Evolutionary conservation across 2,329 filamentous ascomycete species (phyloP).

Genomic region (Coniochaeta hoffmannii): DNA sequence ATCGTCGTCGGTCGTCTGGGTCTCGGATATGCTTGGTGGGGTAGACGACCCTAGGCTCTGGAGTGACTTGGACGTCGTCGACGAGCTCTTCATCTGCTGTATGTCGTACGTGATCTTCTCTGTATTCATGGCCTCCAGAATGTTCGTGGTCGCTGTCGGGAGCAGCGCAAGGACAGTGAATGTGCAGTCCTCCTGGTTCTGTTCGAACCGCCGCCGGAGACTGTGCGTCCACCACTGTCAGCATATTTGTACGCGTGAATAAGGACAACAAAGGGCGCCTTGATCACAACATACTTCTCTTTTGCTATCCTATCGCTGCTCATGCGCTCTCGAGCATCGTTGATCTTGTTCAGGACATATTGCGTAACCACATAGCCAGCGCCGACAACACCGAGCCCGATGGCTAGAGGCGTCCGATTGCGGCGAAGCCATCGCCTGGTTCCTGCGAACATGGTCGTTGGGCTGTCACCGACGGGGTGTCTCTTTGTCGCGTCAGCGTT

Average conservation of each 20-base stretch:
- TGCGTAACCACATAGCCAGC: conserved; percentile 88
- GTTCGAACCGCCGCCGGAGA: conserved; percentile 89
- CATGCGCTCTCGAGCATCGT: conserved; percentile 92
- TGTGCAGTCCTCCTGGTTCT: conserved; percentile 98
- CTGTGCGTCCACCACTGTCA: conserved; percentile 36
- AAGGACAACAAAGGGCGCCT: background rate
- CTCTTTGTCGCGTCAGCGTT: background rate
- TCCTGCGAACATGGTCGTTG: conserved; percentile 51
- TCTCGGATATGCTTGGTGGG: conserved; percentile 50
- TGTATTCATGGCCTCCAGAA: conserved; percentile 80
- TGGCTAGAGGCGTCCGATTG: conserved; percentile 82
- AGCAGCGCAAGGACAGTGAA: conserved; percentile 95
- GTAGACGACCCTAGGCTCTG: conserved; percentile 42
- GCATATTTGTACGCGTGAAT: background rate
- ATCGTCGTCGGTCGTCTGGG: conserved; percentile 77
- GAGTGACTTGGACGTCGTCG: conserved; percentile 30
- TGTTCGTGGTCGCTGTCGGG: conserved; percentile 83
- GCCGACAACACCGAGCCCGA: conserved; percentile 81
- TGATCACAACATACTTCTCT: conserved; percentile 66
- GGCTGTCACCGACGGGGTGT: background rate
- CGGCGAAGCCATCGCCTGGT: conserved; percentile 87
- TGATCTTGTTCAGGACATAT: conserved; percentile 86
- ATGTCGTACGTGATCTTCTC: conserved; percentile 90
- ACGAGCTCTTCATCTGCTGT: conserved; percentile 76
- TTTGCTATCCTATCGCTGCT: conserved; percentile 91